These are phyloP conservation scores for Fusarium ambrosium DNA, from an alignment of 2,329 filamentous ascomycete genomes.

Conservation along the genomic window DNA sequence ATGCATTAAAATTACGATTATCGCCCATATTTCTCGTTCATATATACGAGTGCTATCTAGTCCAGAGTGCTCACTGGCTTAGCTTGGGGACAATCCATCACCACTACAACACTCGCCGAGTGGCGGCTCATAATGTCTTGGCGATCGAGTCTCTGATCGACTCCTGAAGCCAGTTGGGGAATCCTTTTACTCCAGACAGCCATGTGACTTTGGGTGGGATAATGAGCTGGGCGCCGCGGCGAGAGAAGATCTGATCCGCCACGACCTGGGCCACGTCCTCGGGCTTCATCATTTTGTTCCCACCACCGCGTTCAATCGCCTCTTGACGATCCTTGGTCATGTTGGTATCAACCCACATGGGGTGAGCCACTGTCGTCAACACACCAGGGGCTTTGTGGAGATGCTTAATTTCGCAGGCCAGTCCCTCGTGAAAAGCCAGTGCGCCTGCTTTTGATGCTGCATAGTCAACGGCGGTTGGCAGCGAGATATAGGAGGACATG, in stretches of 20 bases:
- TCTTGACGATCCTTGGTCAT: not conserved
- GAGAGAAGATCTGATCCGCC: not conserved
- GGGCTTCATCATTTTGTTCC: not conserved
- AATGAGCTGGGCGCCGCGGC: not conserved
- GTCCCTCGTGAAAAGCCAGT: conserved; percentile 73
- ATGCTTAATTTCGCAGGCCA: conserved; percentile 66
- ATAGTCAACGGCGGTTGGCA: conserved; percentile 74
- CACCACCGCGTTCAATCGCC: not conserved
- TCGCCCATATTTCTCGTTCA: too few relatives aligned
- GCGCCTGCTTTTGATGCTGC: conserved; percentile 71
- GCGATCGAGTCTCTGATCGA: not conserved
- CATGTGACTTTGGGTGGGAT: not conserved
- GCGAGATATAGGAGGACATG: conserved; percentile 68
- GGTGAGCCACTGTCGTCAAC: not conserved
- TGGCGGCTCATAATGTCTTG: not conserved
- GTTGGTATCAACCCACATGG: not conserved
- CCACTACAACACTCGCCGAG: not conserved
- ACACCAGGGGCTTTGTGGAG: conserved; percentile 63
- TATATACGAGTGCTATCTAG: too few relatives aligned
- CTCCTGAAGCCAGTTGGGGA: not conserved
- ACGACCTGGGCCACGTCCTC: not conserved
- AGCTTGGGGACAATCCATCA: not conserved
- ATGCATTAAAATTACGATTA: too few relatives aligned
- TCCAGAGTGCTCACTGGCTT: not conserved
- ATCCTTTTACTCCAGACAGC: not conserved